phyloP scores from a whole-genome alignment of 495 filamentous ascomycete genomes.

The Daldinia caldariorum region DNA sequence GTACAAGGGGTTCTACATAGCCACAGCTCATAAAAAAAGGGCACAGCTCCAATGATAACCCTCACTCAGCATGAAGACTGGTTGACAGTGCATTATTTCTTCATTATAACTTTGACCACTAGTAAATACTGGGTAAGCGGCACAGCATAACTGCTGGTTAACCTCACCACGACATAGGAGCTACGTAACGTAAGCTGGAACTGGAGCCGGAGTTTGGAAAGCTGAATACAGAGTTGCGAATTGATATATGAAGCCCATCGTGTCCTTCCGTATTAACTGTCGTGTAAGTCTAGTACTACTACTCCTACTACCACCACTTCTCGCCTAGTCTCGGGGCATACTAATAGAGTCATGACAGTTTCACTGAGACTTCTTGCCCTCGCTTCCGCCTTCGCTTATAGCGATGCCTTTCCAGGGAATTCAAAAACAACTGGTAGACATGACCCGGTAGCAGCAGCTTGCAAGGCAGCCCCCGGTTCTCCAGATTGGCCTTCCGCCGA shows the following conservation, averaged over 20 bases:
- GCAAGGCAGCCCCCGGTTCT: conserved; percentile 50
- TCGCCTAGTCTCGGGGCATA: neutral
- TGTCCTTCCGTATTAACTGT: neutral
- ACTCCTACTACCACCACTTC: neutral
- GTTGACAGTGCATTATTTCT: neutral
- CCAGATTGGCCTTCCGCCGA: conserved; percentile 48
- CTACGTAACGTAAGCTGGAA: neutral
- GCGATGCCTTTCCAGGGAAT: conserved; percentile 25
- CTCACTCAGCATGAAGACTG: neutral
- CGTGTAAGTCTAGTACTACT: conserved; percentile 11
- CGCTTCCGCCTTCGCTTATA: conserved; percentile 14
- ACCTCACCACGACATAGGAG: neutral
- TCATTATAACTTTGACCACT: neutral
- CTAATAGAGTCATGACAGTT: conserved; percentile 24
- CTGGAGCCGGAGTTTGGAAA: neutral
- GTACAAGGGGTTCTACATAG: neutral
- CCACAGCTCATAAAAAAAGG: conserved; percentile 2
- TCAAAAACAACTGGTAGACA: conserved; percentile 5
- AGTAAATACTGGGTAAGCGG: conserved; percentile 4
- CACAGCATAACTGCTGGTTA: conserved; percentile 7
- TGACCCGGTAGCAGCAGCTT: conserved; percentile 16
- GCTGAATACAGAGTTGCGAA: neutral
- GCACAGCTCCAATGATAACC: neutral
- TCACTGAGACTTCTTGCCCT: conserved; percentile 7
- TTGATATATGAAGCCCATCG: conserved; percentile 15